Conservation (phyloP, 139 green algal genomes). For the Volvox africanus region DNA sequence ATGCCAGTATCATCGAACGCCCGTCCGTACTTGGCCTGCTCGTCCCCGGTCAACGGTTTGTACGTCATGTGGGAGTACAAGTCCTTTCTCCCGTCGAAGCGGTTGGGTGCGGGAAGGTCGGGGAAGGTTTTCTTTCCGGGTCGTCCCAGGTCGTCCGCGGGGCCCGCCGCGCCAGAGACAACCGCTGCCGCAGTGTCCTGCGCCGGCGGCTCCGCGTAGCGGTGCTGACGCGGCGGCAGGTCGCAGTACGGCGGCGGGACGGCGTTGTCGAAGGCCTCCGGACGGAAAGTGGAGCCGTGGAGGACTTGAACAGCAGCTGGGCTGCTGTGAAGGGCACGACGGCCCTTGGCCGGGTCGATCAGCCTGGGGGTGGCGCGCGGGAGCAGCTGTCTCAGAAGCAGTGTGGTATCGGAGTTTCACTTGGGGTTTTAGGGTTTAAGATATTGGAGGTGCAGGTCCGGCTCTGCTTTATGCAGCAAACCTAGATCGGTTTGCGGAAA, state of each 20-base stretch:
- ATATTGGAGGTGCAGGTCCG: background rate
- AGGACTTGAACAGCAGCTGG: slow-evolving; percentile 19
- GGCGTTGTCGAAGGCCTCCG: slow-evolving; percentile 34
- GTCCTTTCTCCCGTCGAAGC: slow-evolving; percentile 23
- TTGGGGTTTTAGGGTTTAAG: background rate
- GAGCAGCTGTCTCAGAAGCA: background rate
- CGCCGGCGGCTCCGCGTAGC: slow-evolving; percentile 18
- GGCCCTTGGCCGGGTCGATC: slow-evolving; percentile 55
- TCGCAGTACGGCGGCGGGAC: slow-evolving; percentile 13
- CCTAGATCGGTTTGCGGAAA: too few relatives aligned
- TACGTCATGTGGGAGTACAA: slow-evolving; percentile 57
- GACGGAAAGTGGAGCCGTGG: slow-evolving; percentile 40
- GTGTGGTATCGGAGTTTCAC: background rate
- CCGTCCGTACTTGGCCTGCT: slow-evolving; percentile 13
- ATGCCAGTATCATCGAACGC: slow-evolving; percentile 36
- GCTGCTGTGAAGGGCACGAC: background rate
- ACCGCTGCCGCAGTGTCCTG: slow-evolving; percentile 30
- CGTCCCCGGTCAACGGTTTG: slow-evolving; percentile 15
- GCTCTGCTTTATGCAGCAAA: too few relatives aligned
- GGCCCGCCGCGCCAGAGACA: background rate
- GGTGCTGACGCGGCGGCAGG: slow-evolving; percentile 14
- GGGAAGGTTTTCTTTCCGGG: background rate
- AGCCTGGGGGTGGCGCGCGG: background rate
- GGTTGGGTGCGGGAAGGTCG: background rate
- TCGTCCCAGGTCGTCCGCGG: slow-evolving; percentile 27